Conservation (phyloP, 257 asterid species). For the Solanum chiquidenum region DNA sequence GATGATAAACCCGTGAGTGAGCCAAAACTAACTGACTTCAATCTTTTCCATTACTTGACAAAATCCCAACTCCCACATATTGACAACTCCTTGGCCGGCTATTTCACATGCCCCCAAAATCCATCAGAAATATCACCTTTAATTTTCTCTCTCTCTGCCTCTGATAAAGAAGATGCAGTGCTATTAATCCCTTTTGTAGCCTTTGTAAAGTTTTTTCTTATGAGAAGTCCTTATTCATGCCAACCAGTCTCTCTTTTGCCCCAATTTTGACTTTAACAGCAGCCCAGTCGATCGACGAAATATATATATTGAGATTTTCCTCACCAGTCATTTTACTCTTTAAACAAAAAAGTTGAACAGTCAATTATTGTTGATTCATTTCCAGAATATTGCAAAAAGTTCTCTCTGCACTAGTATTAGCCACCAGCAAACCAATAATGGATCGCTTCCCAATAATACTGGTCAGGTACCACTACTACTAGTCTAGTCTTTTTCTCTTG, state of each 20-base stretch:
- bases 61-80: constrained; percentile 41
- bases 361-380: constrained; percentile 47
- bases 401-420: not conserved
- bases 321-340: constrained; percentile 35
- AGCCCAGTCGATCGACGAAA: not conserved
- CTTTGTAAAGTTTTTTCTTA: constrained; percentile 11
- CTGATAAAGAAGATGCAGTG: not conserved
- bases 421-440: constrained; percentile 9
- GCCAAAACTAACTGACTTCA: constrained; percentile 39
- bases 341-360: constrained; percentile 33
- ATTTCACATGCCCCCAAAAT: constrained; percentile 47
- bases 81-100: constrained; percentile 72
- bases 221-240: not conserved
- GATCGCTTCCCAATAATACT: constrained; percentile 44
- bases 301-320: not conserved
- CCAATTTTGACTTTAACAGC: constrained; percentile 9
- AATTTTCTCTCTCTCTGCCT: constrained; percentile 3
- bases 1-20: constrained; percentile 43
- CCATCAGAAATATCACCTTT: constrained; percentile 6
- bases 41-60: constrained; percentile 37
- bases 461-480: constrained; percentile 54
- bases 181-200: constrained; percentile 13
- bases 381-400: constrained; percentile 13
- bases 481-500: constrained; percentile 70
- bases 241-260: constrained; percentile 26